Evolutionary conservation across 2,329 filamentous ascomycete species (phyloP).

Genomic region (Penicillium sp.): DNA sequence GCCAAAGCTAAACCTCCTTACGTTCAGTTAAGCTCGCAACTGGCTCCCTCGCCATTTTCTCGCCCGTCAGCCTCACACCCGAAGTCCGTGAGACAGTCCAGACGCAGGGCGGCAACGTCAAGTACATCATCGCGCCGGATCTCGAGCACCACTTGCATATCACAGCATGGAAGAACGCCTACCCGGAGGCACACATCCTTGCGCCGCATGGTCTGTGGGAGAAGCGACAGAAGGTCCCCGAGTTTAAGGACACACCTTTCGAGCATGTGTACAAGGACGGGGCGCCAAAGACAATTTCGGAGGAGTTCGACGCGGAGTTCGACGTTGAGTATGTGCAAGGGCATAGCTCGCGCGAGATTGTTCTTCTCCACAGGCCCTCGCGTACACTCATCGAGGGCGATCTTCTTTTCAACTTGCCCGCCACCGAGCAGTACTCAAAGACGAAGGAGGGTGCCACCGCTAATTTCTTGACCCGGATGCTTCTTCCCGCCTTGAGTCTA

Average conservation of each 20-base stretch:
- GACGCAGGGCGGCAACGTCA: conserved; percentile 66
- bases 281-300: conserved; percentile 58
- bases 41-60: conserved; percentile 83
- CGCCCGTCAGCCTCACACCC: conserved; percentile 80
- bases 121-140: conserved; percentile 85
- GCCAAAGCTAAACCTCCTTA: conserved; percentile 17
- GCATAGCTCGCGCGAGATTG: conserved; percentile 82
- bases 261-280: conserved; percentile 64
- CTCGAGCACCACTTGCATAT: conserved; percentile 95
- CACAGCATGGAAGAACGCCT: conserved; percentile 77
- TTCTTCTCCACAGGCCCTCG: conserved; percentile 79
- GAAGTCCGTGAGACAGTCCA: conserved; percentile 64
- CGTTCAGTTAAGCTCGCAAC: conserved; percentile 70
- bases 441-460: conserved; percentile 54
- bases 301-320: conserved; percentile 85
- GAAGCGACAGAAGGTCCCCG: conserved; percentile 66
- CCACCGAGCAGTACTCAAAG: conserved; percentile 75
- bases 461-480: conserved; percentile 61
- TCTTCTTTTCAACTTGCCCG: conserved; percentile 85
- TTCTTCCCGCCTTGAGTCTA: conserved; percentile 57
- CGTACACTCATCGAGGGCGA: conserved; percentile 83
- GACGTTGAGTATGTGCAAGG: conserved; percentile 78
- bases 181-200: conserved; percentile 74
- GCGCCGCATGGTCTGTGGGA: conserved; percentile 80
- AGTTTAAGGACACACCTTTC: conserved; percentile 62